Evolutionary conservation across 768 basidiomycete species (phyloP).

Genomic region (Psilocybe azurescens): DNA sequence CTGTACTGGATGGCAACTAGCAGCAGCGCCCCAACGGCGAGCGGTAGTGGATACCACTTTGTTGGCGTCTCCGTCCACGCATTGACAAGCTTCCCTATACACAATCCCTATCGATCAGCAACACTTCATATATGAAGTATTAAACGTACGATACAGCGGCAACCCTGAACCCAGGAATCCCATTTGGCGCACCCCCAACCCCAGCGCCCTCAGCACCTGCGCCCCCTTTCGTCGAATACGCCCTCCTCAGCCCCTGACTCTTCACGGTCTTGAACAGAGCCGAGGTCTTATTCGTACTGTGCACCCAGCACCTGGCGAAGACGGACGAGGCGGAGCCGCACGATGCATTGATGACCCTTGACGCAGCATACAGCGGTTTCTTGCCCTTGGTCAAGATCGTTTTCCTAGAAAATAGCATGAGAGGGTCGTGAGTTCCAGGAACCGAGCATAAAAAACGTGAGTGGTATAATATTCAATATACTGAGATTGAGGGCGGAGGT

Average conservation of each 20-base stretch:
- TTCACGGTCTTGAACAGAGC: slow-evolving; percentile 52
- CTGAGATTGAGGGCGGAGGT: slow-evolving; percentile 1
- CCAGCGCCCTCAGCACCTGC: slow-evolving; percentile 31
- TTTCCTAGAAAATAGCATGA: slow-evolving; percentile 59
- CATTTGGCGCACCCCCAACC: slow-evolving; percentile 19
- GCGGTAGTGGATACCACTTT: slow-evolving; percentile 93
- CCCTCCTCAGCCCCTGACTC: slow-evolving; percentile 40
- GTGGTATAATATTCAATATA: slow-evolving; percentile 12
- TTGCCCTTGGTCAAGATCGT: slow-evolving; percentile 55
- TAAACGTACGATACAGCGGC: slow-evolving; percentile 58
- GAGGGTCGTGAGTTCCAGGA: slow-evolving; percentile 18
- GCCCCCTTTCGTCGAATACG: slow-evolving; percentile 42
- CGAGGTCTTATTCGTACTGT: slow-evolving; percentile 57
- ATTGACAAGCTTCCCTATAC: slow-evolving; percentile 63
- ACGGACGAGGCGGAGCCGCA: slow-evolving; percentile 51
- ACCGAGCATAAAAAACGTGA: slow-evolving; percentile 22
- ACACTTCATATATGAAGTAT: background rate
- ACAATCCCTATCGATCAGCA: too few species aligned
- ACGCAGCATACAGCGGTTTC: slow-evolving; percentile 62
- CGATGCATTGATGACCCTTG: slow-evolving; percentile 57
- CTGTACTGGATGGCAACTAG: slow-evolving; percentile 81
- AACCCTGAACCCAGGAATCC: slow-evolving; percentile 33
- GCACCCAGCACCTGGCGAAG: slow-evolving; percentile 56
- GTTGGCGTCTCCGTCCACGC: slow-evolving; percentile 90
- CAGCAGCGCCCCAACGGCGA: slow-evolving; percentile 89